Evolutionary conservation across 305 asterid genomes (phyloP), one percentile per base, ranked within the genome.

Genomic region (Plantago rigida): DNA sequence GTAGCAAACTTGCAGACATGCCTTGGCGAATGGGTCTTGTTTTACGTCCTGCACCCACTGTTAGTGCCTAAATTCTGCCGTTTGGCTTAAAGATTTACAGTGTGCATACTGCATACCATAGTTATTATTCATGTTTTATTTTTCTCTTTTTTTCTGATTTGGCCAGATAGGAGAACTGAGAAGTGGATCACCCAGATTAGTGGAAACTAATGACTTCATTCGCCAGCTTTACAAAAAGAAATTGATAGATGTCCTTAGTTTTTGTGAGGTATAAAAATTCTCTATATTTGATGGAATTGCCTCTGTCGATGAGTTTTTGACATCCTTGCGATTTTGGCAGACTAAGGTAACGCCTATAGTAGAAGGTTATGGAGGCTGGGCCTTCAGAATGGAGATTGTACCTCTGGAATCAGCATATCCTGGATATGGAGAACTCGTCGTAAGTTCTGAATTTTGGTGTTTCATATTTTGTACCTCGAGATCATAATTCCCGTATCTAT

Each of bases 331-430:
- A 39, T 66, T 67, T 76, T 69, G 66, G 70, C 81, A 93, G 99
- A 93, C 97, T 13, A 89, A 89, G 80, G 94, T 89, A 34, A 93
- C 99, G 47, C 97, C 99, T 60, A 82, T 93, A 48, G 96, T 93
- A n/a, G 97, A 93, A 81, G 99, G 99, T 36, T 93, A 87, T 70
- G 97, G 99, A 59, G 97, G 97, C 52, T 93, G 95, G 95, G 97
- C 95, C 26, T 78, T 89, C 34, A 89, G 96, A 28, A 77, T 85
- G 99, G 97, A 89, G 84, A 83, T 93, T 73, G 97, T 93, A 68
- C 96, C 95, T 3, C 67, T 93, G 76, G 97, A 89, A 70, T 93
- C 99, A 0, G 94, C 97, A 49, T 86, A 85, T 79, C 99, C 99
- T 39, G 99, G 99, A 75, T 92, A 79, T 69, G 97, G 99, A 55